Percentiles rank a stretch among this genome's conserved stretches.
These are phyloP conservation scores for Boletellus emodensis DNA, from an alignment of 768 basidiomycete species.

Conservation along the genomic window DNA sequence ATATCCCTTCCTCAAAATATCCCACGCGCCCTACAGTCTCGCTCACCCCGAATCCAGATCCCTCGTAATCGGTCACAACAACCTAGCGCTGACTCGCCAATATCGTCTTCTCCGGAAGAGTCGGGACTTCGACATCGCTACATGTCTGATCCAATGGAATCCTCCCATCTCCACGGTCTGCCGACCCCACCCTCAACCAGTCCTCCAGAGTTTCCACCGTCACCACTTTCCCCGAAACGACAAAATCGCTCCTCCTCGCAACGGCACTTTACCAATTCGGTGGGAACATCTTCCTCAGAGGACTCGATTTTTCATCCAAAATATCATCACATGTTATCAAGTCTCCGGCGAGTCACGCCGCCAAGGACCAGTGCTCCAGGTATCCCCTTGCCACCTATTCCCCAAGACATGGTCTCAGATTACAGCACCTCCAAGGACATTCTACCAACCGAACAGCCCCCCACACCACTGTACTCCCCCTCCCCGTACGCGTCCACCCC, in stretches of 20 bases:
- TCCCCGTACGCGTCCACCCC: too few species aligned
- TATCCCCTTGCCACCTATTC: too few species aligned
- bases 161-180: neutral
- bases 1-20: constrained; percentile 4
- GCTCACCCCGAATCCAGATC: constrained; percentile 15
- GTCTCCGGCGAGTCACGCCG: constrained; percentile 2
- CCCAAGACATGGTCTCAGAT: too few species aligned
- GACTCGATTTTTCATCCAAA: constrained; percentile 2
- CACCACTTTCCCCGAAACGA: neutral
- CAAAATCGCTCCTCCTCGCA: constrained; percentile 3
- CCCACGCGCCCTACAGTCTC: neutral
- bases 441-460: too few species aligned
- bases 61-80: constrained; percentile 5
- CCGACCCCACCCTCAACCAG: constrained; percentile 7
- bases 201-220: neutral
- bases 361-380: too few species aligned
- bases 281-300: constrained; percentile 6
- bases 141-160: neutral
- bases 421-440: too few species aligned
- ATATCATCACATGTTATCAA: constrained; percentile 2
- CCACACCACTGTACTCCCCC: too few species aligned
- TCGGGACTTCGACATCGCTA: constrained; percentile 3
- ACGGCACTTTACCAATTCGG: neutral
- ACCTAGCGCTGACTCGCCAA: constrained; percentile 7
- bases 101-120: constrained; percentile 20